Evolutionary conservation across 441 rosid species (phyloP).

Genomic region (Adansonia gregorii): DNA sequence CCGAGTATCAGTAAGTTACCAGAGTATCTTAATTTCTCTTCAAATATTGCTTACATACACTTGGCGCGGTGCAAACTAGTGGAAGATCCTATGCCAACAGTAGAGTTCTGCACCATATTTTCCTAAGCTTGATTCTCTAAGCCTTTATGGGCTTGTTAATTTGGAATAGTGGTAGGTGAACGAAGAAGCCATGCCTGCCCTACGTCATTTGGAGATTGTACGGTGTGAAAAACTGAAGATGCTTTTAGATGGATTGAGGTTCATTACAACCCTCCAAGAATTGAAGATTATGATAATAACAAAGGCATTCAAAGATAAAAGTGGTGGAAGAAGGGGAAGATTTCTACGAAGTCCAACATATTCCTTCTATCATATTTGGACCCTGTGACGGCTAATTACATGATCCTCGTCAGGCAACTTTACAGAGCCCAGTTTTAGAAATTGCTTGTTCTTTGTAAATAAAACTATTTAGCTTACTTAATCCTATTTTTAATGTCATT

Average conservation of each 20-base stretch:
- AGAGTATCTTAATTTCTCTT: background rate
- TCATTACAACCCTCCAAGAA: background rate
- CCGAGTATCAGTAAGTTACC: background rate
- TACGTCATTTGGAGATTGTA: background rate
- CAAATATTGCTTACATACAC: no score
- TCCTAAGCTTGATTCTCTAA: background rate
- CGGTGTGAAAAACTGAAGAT: fast-evolving
- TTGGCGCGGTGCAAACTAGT: background rate
- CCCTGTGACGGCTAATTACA: background rate
- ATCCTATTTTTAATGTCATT: no score
- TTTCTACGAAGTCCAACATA: background rate
- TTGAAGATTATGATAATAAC: background rate
- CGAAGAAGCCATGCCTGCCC: background rate
- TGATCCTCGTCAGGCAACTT: background rate
- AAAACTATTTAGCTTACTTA: no score
- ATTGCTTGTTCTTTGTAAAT: no score
- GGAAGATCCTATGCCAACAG: slow-evolving; percentile 22
- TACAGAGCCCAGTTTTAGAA: no score
- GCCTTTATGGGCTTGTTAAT: fast-evolving
- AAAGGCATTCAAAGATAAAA: background rate
- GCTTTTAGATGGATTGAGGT: slow-evolving; percentile 15
- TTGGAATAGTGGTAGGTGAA: background rate
- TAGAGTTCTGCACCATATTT: background rate
- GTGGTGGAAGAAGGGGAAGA: slow-evolving; percentile 11
- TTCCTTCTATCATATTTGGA: background rate